These are phyloP conservation scores for Trichoderma cornu-damae DNA, from an alignment of 2,329 filamentous ascomycete species.

Conservation along the genomic window DNA sequence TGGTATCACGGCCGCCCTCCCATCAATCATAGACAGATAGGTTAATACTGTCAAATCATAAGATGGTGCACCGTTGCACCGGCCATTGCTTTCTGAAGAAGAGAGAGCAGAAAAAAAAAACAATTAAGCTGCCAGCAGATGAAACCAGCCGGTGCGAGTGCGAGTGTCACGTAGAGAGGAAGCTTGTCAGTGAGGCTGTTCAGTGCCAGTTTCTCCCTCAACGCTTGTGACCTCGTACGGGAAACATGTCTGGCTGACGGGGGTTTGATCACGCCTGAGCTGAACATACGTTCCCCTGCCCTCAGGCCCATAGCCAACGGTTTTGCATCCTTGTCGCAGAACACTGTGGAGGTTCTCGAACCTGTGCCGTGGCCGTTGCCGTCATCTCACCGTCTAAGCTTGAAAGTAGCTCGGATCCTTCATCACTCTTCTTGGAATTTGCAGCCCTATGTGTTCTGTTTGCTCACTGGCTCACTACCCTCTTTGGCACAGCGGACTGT, in stretches of 20 bases:
- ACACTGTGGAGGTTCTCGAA: not conserved
- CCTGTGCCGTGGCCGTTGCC: not conserved
- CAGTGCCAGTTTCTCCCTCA: not conserved
- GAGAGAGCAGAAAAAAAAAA: not conserved
- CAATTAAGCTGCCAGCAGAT: slow-evolving; percentile 12
- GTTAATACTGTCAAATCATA: slow-evolving; percentile 9
- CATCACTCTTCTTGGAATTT: slow-evolving; percentile 2
- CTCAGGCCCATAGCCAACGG: not conserved
- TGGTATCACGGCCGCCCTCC: not conserved
- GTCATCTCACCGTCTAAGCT: not conserved
- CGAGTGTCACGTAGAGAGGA: slow-evolving; percentile 6
- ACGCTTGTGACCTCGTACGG: not conserved
- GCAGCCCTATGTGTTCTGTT: not conserved
- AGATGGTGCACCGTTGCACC: slow-evolving; percentile 14
- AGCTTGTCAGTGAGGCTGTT: slow-evolving; percentile 14
- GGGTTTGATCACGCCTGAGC: not conserved
- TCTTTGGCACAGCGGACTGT: not conserved
- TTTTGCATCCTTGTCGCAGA: not conserved
- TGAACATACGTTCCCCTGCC: not conserved
- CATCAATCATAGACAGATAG: not conserved
- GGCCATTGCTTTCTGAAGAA: not conserved
- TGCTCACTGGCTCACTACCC: not conserved
- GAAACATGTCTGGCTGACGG: not conserved
- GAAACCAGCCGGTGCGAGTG: slow-evolving; percentile 6
- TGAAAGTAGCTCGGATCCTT: not conserved